Conservation (phyloP, 352 stramenopile genomes). For the Globisporangium acanthophoron region DNA sequence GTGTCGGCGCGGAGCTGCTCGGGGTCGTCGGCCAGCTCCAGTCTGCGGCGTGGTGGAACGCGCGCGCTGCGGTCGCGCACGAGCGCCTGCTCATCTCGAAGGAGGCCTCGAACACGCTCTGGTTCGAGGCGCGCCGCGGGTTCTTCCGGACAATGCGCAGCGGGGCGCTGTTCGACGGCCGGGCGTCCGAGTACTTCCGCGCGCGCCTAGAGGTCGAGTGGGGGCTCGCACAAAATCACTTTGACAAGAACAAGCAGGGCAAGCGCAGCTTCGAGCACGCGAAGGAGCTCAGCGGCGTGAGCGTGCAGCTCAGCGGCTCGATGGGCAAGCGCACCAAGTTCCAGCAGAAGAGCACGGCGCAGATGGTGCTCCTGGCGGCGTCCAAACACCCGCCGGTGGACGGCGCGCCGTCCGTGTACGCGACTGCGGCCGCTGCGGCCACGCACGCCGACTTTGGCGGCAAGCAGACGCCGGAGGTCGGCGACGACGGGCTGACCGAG, state of each 20-base stretch:
- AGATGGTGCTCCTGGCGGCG: conserved; percentile 79
- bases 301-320: conserved; percentile 87
- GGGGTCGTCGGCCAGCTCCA: conserved; percentile 17
- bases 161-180: conserved; percentile 31
- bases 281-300: conserved; percentile 76
- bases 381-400: conserved; percentile 48
- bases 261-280: conserved; percentile 88
- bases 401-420: conserved; percentile 43
- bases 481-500: conserved; percentile 33
- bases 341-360: conserved; percentile 88
- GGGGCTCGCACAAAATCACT: conserved; percentile 91
- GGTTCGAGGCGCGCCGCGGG: conserved; percentile 62
- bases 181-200: conserved; percentile 43
- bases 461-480: conserved; percentile 15
- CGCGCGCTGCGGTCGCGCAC: conserved; percentile 62
- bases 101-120: conserved; percentile 66
- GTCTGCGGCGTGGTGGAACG: conserved; percentile 70
- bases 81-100: conserved; percentile 63
- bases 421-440: conserved; percentile 40
- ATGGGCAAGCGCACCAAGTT: conserved; percentile 95
- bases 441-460: conserved; percentile 71
- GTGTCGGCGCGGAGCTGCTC: conserved; percentile 17
- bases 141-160: conserved; percentile 42
- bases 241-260: conserved; percentile 86
- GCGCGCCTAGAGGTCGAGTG: conserved; percentile 89